These are phyloP conservation scores for Trichophaea hybrida DNA, from an alignment of 2,329 filamentous ascomycete genomes.

Conservation along the genomic window DNA sequence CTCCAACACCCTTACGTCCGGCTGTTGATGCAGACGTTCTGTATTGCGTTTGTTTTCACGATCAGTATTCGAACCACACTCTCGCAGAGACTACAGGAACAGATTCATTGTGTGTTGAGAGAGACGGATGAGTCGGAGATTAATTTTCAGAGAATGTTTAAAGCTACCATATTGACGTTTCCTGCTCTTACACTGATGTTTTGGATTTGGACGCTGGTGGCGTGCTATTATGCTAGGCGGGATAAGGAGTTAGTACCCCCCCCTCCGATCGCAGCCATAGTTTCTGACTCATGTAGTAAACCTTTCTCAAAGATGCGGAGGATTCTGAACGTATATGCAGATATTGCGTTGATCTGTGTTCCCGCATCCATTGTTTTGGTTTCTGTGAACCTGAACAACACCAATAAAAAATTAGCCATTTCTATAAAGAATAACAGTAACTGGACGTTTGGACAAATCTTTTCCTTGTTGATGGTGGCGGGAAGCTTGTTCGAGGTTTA, in stretches of 20 bases:
- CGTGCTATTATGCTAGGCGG: background rate
- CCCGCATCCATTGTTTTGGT: background rate
- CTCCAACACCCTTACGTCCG: background rate
- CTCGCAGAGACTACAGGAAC: background rate
- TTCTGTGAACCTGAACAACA: background rate
- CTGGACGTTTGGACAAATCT: background rate
- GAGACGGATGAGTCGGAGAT: background rate
- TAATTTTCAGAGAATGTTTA: background rate
- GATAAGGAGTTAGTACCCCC: background rate
- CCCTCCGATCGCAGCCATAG: background rate
- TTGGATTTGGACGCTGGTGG: background rate
- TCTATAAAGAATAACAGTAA: background rate
- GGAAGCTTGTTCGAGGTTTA: background rate
- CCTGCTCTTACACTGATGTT: background rate
- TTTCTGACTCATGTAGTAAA: background rate
- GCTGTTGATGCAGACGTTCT: background rate
- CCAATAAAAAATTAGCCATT: background rate
- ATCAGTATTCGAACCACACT: background rate
- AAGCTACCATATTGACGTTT: background rate
- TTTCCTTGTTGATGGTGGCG: background rate
- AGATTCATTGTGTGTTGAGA: background rate
- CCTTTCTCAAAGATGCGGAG: background rate
- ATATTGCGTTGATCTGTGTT: background rate
- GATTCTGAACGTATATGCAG: background rate
- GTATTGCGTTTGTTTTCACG: background rate